Percentiles rank a stretch among this genome's conserved stretches.
phyloP scores from a whole-genome alignment of 2,329 filamentous ascomycete genomes.

The Microsporum ferrugineum region DNA sequence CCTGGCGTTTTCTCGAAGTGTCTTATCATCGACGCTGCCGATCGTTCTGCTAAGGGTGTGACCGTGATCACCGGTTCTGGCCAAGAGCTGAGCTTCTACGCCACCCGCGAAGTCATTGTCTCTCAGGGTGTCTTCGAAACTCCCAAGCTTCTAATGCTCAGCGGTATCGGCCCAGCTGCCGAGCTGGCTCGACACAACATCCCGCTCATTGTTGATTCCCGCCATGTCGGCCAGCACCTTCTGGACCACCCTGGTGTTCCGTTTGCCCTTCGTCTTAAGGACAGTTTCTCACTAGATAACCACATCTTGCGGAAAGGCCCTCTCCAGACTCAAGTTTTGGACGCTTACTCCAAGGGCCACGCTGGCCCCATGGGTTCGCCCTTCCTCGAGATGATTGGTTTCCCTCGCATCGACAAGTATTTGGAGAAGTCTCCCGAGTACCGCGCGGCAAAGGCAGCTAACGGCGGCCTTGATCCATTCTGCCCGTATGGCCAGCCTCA shows the following conservation, averaged over 20 bases:
- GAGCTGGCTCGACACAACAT: conserved; percentile 29
- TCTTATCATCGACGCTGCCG: conserved; percentile 41
- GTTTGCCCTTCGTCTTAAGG: conserved; percentile 33
- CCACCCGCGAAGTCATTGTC: conserved; percentile 40
- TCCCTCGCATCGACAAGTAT: conserved; percentile 46
- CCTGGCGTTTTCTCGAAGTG: conserved; percentile 40
- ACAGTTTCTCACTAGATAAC: conserved; percentile 30
- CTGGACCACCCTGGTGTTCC: conserved; percentile 32
- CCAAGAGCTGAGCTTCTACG: conserved; percentile 22
- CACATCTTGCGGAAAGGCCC: conserved; percentile 29
- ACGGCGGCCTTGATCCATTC: conserved; percentile 42
- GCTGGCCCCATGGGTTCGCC: conserved; percentile 33
- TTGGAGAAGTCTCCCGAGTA: conserved; percentile 42
- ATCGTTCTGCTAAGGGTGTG: conserved; percentile 36
- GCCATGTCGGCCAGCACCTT: conserved; percentile 24
- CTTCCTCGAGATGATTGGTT: conserved; percentile 43
- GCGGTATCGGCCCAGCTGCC: conserved; percentile 31
- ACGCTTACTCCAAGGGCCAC: conserved; percentile 30
- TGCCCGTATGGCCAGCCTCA: conserved; percentile 47
- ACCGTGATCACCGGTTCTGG: conserved; percentile 29
- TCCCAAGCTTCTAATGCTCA: conserved; percentile 42
- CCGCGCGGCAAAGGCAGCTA: conserved; percentile 30
- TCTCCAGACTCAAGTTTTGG: conserved; percentile 24
- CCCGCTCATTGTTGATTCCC: conserved; percentile 23
- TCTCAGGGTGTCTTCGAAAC: conserved; percentile 42